Base-by-base conservation (phyloP, 345 rosid genomes). In the Linum usitatissimum region DNA sequence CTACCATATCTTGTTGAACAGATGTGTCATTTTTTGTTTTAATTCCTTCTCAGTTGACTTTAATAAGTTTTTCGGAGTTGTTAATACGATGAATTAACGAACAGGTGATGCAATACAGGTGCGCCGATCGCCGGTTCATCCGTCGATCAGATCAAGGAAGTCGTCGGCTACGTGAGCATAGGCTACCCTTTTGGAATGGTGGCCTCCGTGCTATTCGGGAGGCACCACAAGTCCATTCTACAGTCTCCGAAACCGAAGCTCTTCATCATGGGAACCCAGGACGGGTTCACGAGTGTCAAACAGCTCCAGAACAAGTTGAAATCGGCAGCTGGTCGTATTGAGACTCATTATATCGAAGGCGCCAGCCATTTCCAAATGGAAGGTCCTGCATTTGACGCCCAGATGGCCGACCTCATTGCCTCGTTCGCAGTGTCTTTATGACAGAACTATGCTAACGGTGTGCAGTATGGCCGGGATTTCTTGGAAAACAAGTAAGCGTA, bases 91-190 rank as follows among this genome's bases (percentile, higher is more conserved):
- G 3, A 23, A 7, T 7, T 18, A 10, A 28, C 18, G 28, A 9
- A 28, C 18, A 18, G 14, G 7, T 55, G 12, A 38, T 68, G 48
- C 67, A 56, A 60, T 57, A 31, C 83, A 94, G 97, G 99, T 59
- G 93, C 99, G 23, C 91, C 97, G 6, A 88, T 94, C 53, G 88
- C 96, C 39, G 99, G 99, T 45, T 88, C 99, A 7, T 95, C 96
- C 4, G 89, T 86, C 15, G 87, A 90, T 45, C 78, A 88, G 75
- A 65, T 94, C 6, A 76, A 85, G 60, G 83, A 84, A 70, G 92
- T 82, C 6, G 82, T 85, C 19, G 99, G 91, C 54, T 90, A 88
- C 36, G 81, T 84, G 42, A 88, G 99, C 70, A 55, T 94, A 19
- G 99, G 96, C 6, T 90, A 88, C 77, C 97, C 97, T 6, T 94